A percentile compares a stretch with the other conserved stretches of the same genome.
Conservation (phyloP, 2,329 filamentous ascomycete species). For the Malbranchea zuffiana region DNA sequence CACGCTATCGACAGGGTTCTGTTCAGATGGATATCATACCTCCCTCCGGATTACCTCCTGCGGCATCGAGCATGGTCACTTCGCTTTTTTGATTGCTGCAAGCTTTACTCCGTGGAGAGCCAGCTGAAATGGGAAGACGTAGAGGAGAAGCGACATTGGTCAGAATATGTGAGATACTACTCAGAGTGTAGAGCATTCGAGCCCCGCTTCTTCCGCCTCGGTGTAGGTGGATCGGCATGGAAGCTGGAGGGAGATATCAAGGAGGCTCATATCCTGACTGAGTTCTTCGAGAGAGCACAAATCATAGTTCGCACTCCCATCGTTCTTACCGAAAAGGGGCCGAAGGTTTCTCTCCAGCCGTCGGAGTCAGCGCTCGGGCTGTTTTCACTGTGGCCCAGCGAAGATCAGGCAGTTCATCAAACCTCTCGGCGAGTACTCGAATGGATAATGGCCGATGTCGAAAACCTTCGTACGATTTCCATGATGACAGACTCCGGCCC, state of each 20-base stretch:
- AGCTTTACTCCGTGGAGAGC: conserved; percentile 8
- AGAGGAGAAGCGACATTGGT: conserved; percentile 12
- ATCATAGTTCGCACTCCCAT: conserved; percentile 3
- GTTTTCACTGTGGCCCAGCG: not conserved
- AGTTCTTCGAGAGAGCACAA: conserved; percentile 1
- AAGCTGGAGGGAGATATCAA: conserved; percentile 1
- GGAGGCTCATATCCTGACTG: not conserved
- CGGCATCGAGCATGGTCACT: conserved; percentile 14
- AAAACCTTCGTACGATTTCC: conserved; percentile 3
- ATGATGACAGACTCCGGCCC: conserved; percentile 1
- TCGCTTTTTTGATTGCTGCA: conserved; percentile 9
- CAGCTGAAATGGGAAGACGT: conserved; percentile 8
- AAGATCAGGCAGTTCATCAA: not conserved
- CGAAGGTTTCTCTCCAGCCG: not conserved
- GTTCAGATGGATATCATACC: conserved; percentile 11
- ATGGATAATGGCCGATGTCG: not conserved
- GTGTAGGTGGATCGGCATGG: not conserved
- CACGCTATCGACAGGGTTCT: conserved; percentile 8
- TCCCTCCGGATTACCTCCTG: conserved; percentile 14
- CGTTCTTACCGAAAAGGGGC: not conserved
- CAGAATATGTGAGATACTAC: not conserved
- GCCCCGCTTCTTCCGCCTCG: not conserved
- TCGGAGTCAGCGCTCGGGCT: not conserved
- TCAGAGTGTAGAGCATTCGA: not conserved
- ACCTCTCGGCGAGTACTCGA: not conserved